Conservation (phyloP, 2,329 filamentous ascomycete species). For the Cladorrhinum sp. region DNA sequence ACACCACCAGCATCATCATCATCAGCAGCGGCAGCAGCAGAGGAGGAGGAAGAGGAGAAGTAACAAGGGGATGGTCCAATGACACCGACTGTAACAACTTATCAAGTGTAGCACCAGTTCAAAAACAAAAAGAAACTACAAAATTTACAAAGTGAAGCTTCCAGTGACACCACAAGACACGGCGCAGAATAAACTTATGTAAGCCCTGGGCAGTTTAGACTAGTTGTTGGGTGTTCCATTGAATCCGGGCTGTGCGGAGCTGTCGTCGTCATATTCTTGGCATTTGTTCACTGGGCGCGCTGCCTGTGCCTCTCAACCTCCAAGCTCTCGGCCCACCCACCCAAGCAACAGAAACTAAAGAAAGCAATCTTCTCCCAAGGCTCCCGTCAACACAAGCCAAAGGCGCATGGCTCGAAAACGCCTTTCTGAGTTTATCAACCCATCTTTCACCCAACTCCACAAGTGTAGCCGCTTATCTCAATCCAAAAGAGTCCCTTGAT, state of each 20-base stretch:
- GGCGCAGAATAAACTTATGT: too few species aligned
- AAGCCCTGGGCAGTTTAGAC: not conserved
- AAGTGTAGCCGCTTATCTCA: not conserved
- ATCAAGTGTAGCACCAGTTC: not conserved
- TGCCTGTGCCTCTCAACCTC: slow-evolving; percentile 15
- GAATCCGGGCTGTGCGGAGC: slow-evolving; percentile 5
- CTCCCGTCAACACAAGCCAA: not conserved
- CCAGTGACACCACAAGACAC: too few species aligned
- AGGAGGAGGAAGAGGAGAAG: not conserved
- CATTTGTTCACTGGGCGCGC: not conserved
- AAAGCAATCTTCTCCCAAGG: not conserved
- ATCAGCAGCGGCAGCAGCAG: too few species aligned
- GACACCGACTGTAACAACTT: not conserved
- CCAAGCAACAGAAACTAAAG: slow-evolving; percentile 4
- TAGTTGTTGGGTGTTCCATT: not conserved
- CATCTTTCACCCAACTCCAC: not conserved
- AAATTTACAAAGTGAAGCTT: too few species aligned
- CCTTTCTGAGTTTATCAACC: not conserved
- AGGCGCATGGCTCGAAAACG: not conserved
- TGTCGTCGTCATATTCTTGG: slow-evolving; percentile 22
- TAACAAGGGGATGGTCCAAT: not conserved
- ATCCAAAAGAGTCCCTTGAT: not conserved
- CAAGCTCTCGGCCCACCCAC: slow-evolving; percentile 13
- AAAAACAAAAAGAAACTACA: not conserved
- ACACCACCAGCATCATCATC: too few species aligned